These are phyloP conservation scores for Platanthera guangdongensis DNA, from an alignment of 106 monocot genomes.

Conservation along the genomic window DNA sequence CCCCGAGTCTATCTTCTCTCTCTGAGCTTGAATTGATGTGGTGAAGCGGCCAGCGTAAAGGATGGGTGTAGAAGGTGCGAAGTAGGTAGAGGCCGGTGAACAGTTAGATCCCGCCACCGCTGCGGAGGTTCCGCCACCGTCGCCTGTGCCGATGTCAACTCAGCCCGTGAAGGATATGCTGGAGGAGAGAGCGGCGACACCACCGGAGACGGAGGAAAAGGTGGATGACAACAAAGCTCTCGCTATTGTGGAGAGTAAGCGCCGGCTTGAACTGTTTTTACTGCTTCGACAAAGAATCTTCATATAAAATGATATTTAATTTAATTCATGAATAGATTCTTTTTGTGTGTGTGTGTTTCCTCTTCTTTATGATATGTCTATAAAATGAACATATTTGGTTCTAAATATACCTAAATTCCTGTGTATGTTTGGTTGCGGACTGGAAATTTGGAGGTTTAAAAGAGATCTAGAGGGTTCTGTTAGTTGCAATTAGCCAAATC, in stretches of 20 bases:
- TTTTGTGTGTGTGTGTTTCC: background rate
- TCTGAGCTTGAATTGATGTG: background rate
- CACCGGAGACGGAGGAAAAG: slow-evolving; percentile 32
- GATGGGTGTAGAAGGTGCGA: slow-evolving; percentile 1
- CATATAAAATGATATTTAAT: background rate
- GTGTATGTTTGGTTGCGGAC: too few relatives aligned
- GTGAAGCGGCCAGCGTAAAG: background rate
- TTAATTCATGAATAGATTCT: background rate
- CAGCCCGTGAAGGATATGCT: slow-evolving; percentile 39
- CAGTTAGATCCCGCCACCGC: background rate
- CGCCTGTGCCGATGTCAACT: slow-evolving; percentile 5
- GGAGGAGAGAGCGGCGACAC: slow-evolving; percentile 47
- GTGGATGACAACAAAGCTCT: slow-evolving; percentile 43
- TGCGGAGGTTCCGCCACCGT: slow-evolving; percentile 7
- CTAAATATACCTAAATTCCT: too few relatives aligned
- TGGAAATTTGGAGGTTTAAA: too few relatives aligned
- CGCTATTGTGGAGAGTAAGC: slow-evolving; percentile 46
- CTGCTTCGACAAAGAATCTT: background rate
- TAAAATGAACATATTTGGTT: background rate
- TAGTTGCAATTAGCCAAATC: too few relatives aligned
- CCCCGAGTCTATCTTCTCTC: background rate
- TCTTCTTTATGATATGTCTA: background rate
- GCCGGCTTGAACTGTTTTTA: background rate
- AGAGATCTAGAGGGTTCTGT: too few relatives aligned
- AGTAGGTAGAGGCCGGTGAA: slow-evolving; percentile 1